These are phyloP conservation scores for Leccinum fuscescens DNA, from an alignment of 1,284 basidiomycete genomes.

Conservation along the genomic window DNA sequence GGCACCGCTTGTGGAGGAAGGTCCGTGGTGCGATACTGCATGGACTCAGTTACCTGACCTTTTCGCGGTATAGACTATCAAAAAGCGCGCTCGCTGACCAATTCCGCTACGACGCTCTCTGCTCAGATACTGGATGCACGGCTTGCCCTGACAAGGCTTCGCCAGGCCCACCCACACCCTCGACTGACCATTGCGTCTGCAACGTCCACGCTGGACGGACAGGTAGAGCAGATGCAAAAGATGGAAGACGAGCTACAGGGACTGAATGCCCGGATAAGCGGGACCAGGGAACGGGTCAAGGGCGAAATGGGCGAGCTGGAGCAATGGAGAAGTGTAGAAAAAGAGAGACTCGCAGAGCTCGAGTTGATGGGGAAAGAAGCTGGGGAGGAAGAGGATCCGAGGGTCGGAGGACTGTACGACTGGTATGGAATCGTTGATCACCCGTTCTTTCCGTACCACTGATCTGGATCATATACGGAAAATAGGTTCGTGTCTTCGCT, in stretches of 20 bases:
- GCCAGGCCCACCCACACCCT: conserved; percentile 74
- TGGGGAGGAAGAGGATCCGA: conserved; percentile 64
- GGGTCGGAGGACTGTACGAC: conserved; percentile 62
- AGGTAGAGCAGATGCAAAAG: conserved; percentile 72
- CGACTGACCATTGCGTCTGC: conserved; percentile 74
- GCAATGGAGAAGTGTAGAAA: conserved; percentile 65
- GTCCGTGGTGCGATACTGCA: conserved; percentile 36
- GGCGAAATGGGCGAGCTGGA: conserved; percentile 59
- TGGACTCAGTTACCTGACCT: not conserved
- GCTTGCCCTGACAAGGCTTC: conserved; percentile 71
- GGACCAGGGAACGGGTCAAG: conserved; percentile 57
- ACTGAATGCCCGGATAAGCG: conserved; percentile 46
- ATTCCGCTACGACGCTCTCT: conserved; percentile 57
- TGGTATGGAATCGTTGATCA: conserved; percentile 45
- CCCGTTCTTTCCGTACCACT: not conserved
- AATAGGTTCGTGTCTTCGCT: conserved; percentile 69
- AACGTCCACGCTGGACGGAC: conserved; percentile 65
- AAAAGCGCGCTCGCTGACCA: conserved; percentile 50
- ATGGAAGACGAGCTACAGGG: conserved; percentile 57
- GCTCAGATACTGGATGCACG: conserved; percentile 80
- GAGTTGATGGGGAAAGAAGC: conserved; percentile 58
- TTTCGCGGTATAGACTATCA: conserved; percentile 49
- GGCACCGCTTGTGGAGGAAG: conserved; percentile 65
- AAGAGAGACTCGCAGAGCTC: conserved; percentile 70
- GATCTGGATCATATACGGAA: not conserved